These are phyloP conservation scores for Craterostigma plantagineum DNA, from an alignment of 257 asterid species.

Conservation along the genomic window DNA sequence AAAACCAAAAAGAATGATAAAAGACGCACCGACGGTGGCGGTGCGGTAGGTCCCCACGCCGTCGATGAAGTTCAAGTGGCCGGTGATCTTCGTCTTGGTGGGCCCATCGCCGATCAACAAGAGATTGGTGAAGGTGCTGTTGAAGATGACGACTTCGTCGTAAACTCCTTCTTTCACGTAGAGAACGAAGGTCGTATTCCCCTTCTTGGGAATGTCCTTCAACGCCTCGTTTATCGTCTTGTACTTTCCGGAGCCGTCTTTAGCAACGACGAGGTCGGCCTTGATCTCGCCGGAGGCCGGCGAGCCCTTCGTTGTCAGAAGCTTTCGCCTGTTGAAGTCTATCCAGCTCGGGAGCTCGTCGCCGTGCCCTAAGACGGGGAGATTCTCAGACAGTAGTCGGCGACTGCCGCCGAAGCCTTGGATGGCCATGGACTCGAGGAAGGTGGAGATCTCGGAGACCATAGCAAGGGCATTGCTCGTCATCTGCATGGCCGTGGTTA, in stretches of 20 bases:
- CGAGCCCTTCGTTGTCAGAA: conserved; percentile 13
- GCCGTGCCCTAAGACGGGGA: conserved; percentile 13
- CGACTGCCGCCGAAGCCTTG: conserved; percentile 12
- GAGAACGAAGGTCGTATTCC: conserved; percentile 20
- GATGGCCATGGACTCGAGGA: conserved; percentile 13
- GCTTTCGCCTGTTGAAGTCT: conserved; percentile 14
- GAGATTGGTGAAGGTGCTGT: conserved; percentile 16
- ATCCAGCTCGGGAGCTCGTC: conserved; percentile 25
- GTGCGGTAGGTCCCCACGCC: conserved; percentile 43
- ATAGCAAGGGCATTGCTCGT: conserved; percentile 74
- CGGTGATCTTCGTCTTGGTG: conserved; percentile 63
- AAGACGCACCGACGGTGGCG: conserved; percentile 50
- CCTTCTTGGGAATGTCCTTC: conserved; percentile 14
- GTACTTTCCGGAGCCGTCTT: conserved; percentile 51
- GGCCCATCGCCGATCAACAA: conserved; percentile 63
- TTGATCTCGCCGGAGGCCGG: conserved; percentile 3
- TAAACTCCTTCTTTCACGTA: conserved; percentile 49
- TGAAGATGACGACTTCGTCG: conserved; percentile 29
- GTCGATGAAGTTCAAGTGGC: conserved; percentile 36
- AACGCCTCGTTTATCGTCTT: conserved; percentile 33
- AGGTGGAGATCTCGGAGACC: conserved; percentile 38
- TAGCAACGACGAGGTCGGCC: conserved; percentile 37
- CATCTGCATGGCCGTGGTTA: conserved; percentile 34
- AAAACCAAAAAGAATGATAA: too few species aligned
- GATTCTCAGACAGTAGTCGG: conserved; percentile 20